Base-by-base conservation (phyloP, 345 rosid species). In the Bretschneidera sinensis region DNA sequence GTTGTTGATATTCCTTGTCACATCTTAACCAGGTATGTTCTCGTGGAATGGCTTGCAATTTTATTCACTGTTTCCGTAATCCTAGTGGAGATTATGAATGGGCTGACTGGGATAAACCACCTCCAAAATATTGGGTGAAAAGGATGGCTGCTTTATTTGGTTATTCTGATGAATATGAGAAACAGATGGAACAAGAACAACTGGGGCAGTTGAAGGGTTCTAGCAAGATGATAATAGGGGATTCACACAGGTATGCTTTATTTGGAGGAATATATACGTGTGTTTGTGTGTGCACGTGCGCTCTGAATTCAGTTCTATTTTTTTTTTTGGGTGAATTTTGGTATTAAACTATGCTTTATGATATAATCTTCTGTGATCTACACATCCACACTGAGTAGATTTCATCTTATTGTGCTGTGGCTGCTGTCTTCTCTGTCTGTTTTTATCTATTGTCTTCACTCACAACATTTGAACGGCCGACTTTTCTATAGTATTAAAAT, bases 81-180 rank as follows among this genome's bases (percentile, higher is more conserved):
- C 99, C 99, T 22, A 97, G 99, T 48, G 97, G 91, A 28, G 99
- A 94, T 79, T 94, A 88, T 74, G 95, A 90, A 70, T 94, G 99
- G 99, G 96, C 99, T 63, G 96, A 94, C 72, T 76, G 79, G 85
- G 97, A 90, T 73, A 86, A 81, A 76, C 92, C 90, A 66, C 91
- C 97, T 54, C 97, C 99, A 25, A 83, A 83, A 76, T 90, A 76
- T 77, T 94, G 99, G 99, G 67, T 75, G 52, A 74, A 69, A 65
- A 85, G 85, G 77, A 94, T 94, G 97, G 72, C 62, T 53, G 81
- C 89, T 64, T 76, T 94, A 69, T 94, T 94, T 80, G 99, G 99
- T 50, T 73, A 80, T 75, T 62, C 83, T 49, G 80, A 65, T 64
- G 85, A 86, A 65, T 52, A 69, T 71, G 74, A 70, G 72, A 81